Conservation (phyloP, 148 eudicot genomes). For the Polygonum aviculare region DNA sequence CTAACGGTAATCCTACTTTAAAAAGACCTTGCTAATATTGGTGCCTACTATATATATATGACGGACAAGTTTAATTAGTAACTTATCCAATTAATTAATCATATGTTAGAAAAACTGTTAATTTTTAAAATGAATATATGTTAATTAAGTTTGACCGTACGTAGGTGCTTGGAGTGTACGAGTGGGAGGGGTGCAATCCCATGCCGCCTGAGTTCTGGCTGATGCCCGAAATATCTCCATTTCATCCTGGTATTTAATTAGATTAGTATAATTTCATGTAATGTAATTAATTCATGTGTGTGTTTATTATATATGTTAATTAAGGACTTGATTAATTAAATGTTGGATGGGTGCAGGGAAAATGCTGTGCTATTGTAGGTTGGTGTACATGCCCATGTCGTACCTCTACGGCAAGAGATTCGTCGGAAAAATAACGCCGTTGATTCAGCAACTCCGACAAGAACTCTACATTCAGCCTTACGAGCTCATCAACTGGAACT, state of each 20-base stretch:
- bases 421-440: conserved; percentile 40
- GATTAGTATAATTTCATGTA: too few species aligned
- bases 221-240: conserved; percentile 40
- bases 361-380: conserved; percentile 48
- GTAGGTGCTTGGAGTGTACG: conserved; percentile 51
- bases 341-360: conserved; percentile 30
- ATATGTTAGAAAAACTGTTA: too few species aligned
- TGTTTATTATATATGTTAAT: too few species aligned
- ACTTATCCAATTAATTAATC: background rate
- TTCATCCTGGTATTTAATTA: conserved; percentile 42
- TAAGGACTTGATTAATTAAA: too few species aligned
- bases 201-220: conserved; percentile 71
- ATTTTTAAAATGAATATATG: too few species aligned
- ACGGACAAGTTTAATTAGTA: background rate
- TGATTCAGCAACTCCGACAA: conserved; percentile 30
- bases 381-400: conserved; percentile 73
- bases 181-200: conserved; percentile 65
- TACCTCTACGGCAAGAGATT: conserved; percentile 60
- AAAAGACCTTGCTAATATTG: too few species aligned
- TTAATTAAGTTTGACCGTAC: too few species aligned
- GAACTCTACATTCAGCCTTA: conserved; percentile 42
- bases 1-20: conserved; percentile 29
- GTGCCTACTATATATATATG: background rate
- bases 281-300: too few species aligned
- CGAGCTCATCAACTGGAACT: conserved; percentile 37